Conservation (phyloP, 1,139 yeast species). For the Ashbya aceris region DNA sequence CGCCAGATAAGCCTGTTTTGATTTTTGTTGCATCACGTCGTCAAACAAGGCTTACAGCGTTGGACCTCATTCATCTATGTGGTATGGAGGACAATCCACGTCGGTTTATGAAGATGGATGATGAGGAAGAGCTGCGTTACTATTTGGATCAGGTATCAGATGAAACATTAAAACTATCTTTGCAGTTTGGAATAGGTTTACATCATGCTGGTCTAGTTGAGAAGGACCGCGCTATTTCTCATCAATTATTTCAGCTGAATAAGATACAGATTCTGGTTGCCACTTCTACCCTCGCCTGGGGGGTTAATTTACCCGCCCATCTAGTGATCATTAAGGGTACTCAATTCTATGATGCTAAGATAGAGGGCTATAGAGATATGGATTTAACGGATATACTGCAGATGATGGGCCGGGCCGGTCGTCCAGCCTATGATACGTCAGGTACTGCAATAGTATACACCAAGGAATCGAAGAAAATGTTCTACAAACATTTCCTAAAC, state of each 20-base stretch:
- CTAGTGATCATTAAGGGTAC: slow-evolving; percentile 53
- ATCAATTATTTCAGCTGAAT: slow-evolving; percentile 71
- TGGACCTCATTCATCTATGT: slow-evolving; percentile 86
- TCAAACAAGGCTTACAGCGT: slow-evolving; percentile 90
- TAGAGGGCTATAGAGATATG: slow-evolving; percentile 46
- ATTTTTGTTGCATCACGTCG: slow-evolving; percentile 96
- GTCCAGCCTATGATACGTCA: slow-evolving; percentile 92
- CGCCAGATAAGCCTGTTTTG: slow-evolving; percentile 85
- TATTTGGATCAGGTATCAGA: slow-evolving; percentile 65
- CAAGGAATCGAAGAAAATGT: slow-evolving; percentile 81
- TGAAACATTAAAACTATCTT: slow-evolving; percentile 71
- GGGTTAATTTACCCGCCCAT: slow-evolving; percentile 55
- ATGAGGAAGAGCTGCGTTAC: slow-evolving; percentile 63
- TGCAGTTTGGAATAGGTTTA: slow-evolving; percentile 93
- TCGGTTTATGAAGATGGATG: slow-evolving; percentile 63
- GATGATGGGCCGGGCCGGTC: slow-evolving; percentile 73
- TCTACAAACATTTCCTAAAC: slow-evolving; percentile 88
- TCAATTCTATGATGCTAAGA: slow-evolving; percentile 35
- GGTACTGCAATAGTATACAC: slow-evolving; percentile 95
- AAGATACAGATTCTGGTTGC: slow-evolving; percentile 88
- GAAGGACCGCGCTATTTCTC: slow-evolving; percentile 80
- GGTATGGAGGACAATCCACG: slow-evolving; percentile 93
- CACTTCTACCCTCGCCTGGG: slow-evolving; percentile 81
- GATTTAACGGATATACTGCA: slow-evolving; percentile 70
- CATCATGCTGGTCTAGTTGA: slow-evolving; percentile 98